Conservation (phyloP, 345 rosid species). For the Lumnitzera racemosa region DNA sequence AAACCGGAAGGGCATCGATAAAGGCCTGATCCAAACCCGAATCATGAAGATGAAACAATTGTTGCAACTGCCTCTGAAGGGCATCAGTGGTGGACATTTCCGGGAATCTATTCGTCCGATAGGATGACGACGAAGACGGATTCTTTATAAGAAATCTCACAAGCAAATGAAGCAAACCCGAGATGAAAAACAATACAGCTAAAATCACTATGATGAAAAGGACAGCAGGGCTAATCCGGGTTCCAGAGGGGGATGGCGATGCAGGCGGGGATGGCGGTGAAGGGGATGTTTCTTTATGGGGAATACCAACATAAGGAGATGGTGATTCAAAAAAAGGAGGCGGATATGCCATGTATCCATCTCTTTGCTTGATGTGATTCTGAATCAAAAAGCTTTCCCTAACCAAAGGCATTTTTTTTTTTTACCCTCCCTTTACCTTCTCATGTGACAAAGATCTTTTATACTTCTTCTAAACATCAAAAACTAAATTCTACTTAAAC, state of each 20-base stretch:
- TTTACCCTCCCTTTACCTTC: too few species aligned
- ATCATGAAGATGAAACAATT: conserved; percentile 81
- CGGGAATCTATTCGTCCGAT: conserved; percentile 55
- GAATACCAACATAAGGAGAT: conserved; percentile 9
- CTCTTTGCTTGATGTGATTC: conserved; percentile 41
- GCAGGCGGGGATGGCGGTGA: conserved; percentile 25
- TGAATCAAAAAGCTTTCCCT: conserved; percentile 38
- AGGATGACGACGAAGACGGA: conserved; percentile 42
- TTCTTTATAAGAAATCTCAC: conserved; percentile 75
- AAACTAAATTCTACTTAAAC: conserved; percentile 1
- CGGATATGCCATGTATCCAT: conserved; percentile 43
- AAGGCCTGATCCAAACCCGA: conserved; percentile 90
- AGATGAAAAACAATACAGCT: conserved; percentile 73
- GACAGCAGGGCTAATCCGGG: conserved; percentile 76
- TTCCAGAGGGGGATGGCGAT: conserved; percentile 41
- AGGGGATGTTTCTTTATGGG: not conserved
- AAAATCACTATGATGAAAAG: conserved; percentile 66
- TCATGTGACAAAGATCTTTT: conserved; percentile 11
- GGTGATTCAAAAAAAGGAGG: conserved; percentile 29
- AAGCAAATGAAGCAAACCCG: conserved; percentile 76
- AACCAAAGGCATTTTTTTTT: conserved; percentile 13
- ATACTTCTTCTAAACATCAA: not conserved
- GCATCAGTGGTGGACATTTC: conserved; percentile 68
- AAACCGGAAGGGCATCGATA: conserved; percentile 83
- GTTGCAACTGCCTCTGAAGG: conserved; percentile 84